Base-by-base conservation (phyloP, 2,329 filamentous ascomycete species). In the Didymella glomerata region DNA sequence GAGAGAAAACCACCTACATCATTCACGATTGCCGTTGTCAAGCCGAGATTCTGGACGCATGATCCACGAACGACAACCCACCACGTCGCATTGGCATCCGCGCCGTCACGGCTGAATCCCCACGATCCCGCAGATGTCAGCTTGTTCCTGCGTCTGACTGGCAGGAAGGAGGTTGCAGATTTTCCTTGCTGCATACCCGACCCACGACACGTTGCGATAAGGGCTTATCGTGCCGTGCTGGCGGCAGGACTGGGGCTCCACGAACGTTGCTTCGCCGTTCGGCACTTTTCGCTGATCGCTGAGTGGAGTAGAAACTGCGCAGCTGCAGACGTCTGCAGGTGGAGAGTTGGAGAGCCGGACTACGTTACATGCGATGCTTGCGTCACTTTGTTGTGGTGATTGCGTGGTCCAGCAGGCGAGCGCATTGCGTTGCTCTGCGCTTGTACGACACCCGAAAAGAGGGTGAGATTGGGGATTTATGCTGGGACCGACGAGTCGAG, bases 151-250 rank as follows among this genome's bases (percentile, higher is more conserved):
- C 45, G 28, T 49, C 38, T 58, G 56, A 65, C 44, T 65, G 65
- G 68, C 47, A 57, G 65, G 49, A 30, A 38, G 48, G 34, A 38
- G 28, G 34, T 54, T 45, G 52, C 24, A 65, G 62, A 58, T 65
- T 68, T 67, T 66, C 59, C 57, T 51, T 55, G 52, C 34, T 66
- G 68, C 67, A 67, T 61, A 58, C 57, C 57, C 53, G 58, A 50
- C 54, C 48, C 48, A 40, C 44, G 50, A 61, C 62, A 70, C 62
- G 63, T 63, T 67, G 60, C 64, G 64, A 69, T 68, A 69, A 63
- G 57, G 25, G 38, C 61, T 66, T 70, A 67, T 66, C 68, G 58
- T 63, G 50, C 63, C 63, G 65, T 59, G 52, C 54, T 64, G 63
- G 54, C 60, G 45, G 55, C 53, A 54, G 41, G 42, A 49, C 48